Conservation (phyloP, 2,329 filamentous ascomycete genomes). For the Alternaria metachromatica region DNA sequence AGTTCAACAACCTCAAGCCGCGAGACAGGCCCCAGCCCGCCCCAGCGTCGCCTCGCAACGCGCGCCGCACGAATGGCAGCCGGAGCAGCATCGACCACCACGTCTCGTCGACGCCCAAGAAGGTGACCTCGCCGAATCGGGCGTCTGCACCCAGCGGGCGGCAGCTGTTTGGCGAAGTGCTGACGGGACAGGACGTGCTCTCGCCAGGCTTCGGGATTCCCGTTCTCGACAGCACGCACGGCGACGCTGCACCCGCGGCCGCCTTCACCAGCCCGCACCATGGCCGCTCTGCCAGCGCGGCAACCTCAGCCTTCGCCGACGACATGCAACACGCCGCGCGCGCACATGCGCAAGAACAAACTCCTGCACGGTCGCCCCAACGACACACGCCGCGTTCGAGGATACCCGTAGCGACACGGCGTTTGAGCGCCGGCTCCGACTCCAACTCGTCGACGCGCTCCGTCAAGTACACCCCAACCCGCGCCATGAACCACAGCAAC, state of each 20-base stretch:
- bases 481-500: constrained; percentile 28
- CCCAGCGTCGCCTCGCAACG: constrained; percentile 34
- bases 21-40: constrained; percentile 46
- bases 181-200: constrained; percentile 38
- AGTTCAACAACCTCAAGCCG: constrained; percentile 46
- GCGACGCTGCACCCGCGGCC: constrained; percentile 15
- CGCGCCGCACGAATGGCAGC: constrained; percentile 35
- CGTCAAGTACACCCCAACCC: constrained; percentile 37
- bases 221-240: constrained; percentile 24
- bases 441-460: constrained; percentile 46
- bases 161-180: constrained; percentile 47
- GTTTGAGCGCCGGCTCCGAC: constrained; percentile 44
- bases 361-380: constrained; percentile 20
- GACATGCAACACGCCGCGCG: constrained; percentile 19
- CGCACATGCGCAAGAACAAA: constrained; percentile 17
- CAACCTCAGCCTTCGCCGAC: constrained; percentile 18
- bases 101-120: constrained; percentile 32
- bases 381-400: constrained; percentile 40
- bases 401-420: constrained; percentile 42
- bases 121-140: constrained; percentile 31
- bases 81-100: constrained; percentile 36
- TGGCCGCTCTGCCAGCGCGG: constrained; percentile 28
- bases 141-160: constrained; percentile 31
- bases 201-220: constrained; percentile 46
- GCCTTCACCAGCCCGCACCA: constrained; percentile 25